Percentiles rank a stretch among this genome's conserved stretches.
phyloP scores from a whole-genome alignment of 805 yeast genomes.

The Myxozyma sirexii region DNA sequence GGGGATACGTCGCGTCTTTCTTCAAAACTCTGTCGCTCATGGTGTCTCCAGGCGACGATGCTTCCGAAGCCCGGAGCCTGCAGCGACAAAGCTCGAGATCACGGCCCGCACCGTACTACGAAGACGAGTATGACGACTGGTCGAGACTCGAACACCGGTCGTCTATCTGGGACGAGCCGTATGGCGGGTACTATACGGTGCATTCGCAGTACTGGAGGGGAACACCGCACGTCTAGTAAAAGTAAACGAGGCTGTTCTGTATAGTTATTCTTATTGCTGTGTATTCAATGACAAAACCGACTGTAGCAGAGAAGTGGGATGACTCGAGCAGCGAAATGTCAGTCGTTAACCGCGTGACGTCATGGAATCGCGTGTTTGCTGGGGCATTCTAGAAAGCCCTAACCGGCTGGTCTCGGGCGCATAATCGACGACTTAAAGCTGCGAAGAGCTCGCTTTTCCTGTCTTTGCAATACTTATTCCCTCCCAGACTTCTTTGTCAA shows the following conservation, averaged over 20 bases:
- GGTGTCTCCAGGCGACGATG: background rate
- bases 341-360: no score
- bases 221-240: background rate
- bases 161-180: conserved; percentile 11
- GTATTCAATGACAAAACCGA: background rate
- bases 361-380: conserved; percentile 3
- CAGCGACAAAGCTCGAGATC: background rate
- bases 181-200: conserved; percentile 6
- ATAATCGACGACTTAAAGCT: background rate
- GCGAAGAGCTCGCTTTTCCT: background rate
- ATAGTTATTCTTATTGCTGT: background rate
- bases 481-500: background rate
- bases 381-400: conserved; percentile 12
- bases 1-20: background rate
- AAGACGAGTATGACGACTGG: conserved; percentile 3
- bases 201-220: conserved; percentile 7
- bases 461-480: background rate
- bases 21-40: background rate
- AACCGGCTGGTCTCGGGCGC: background rate
- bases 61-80: background rate
- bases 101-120: background rate
- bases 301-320: no score
- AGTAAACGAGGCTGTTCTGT: background rate
- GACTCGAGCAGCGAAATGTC: no score
- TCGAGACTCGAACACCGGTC: background rate